phyloP scores from a whole-genome alignment of 345 rosid species.

The Salix brachista region DNA sequence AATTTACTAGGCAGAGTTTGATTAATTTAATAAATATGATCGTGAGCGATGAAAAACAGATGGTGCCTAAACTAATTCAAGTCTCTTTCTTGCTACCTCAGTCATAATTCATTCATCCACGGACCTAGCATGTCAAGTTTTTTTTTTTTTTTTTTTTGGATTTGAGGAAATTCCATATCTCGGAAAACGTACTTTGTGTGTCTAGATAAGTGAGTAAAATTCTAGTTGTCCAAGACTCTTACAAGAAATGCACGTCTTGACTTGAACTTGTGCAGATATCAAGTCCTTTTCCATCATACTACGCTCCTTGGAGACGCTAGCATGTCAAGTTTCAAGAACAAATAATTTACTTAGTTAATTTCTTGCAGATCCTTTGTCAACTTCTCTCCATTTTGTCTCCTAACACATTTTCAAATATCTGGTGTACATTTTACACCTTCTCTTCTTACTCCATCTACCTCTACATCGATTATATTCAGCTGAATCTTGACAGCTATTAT shows the following conservation, averaged over 20 bases:
- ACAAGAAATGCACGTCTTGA: too few species aligned
- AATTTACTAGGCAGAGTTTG: too few species aligned
- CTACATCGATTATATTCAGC: neutral
- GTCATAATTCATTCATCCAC: too few species aligned
- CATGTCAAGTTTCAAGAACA: neutral
- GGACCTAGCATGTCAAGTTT: neutral
- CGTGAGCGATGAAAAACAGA: too few species aligned
- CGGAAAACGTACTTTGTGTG: fast-evolving
- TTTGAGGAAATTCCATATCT: too few species aligned
- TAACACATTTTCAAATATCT: neutral
- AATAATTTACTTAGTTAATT: neutral
- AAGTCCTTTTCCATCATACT: fast-evolving
- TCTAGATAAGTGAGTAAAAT: too few species aligned
- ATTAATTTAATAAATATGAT: too few species aligned
- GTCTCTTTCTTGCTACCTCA: neutral
- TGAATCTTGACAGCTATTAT: neutral
- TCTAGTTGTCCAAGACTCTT: too few species aligned
- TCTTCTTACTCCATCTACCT: neutral
- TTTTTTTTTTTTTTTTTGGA: too few species aligned
- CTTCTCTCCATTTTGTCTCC: neutral
- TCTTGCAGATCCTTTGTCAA: neutral
- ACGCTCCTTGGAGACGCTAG: too few species aligned
- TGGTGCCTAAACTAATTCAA: too few species aligned
- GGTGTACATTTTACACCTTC: neutral
- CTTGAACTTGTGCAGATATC: too few species aligned